Conservation (phyloP, 352 stramenopile genomes). For the Globisporangium camurandrum region DNA sequence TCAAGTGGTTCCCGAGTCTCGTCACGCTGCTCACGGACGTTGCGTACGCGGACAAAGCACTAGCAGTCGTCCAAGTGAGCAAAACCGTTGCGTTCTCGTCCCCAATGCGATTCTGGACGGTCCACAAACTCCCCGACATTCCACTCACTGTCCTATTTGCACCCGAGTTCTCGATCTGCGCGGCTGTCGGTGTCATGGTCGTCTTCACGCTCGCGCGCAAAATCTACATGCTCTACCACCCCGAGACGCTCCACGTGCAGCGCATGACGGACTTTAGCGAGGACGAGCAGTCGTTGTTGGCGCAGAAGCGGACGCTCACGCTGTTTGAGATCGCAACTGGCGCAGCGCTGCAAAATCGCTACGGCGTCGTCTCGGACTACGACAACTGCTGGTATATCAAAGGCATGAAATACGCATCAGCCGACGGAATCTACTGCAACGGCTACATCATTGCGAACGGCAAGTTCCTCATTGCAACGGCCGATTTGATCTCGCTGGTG, state of each 20-base stretch:
- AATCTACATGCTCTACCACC: conserved; percentile 13
- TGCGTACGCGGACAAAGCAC: neutral
- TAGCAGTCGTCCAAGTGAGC: neutral
- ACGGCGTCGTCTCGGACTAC: conserved; percentile 20
- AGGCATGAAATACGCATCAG: conserved; percentile 21
- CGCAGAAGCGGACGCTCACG: conserved; percentile 9
- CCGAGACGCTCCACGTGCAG: conserved; percentile 5
- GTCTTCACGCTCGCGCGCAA: conserved; percentile 16
- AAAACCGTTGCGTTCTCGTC: conserved; percentile 1
- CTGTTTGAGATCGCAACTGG: conserved; percentile 20
- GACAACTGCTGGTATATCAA: conserved; percentile 24
- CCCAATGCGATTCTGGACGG: conserved; percentile 17
- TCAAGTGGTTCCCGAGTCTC: neutral
- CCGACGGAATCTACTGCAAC: conserved; percentile 13
- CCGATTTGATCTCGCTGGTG: neutral
- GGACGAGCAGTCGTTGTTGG: neutral
- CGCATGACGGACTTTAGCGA: neutral
- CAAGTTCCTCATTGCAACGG: neutral
- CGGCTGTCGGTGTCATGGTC: neutral
- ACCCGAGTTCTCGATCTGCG: neutral
- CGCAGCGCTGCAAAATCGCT: conserved; percentile 14
- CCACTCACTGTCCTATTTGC: neutral
- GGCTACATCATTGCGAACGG: conserved; percentile 6
- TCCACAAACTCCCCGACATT: conserved; percentile 2
- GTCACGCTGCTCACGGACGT: neutral